These are phyloP conservation scores for Anaeromyces robustus DNA, from an alignment of 192 early-diverging fungal genomes.

Conservation along the genomic window DNA sequence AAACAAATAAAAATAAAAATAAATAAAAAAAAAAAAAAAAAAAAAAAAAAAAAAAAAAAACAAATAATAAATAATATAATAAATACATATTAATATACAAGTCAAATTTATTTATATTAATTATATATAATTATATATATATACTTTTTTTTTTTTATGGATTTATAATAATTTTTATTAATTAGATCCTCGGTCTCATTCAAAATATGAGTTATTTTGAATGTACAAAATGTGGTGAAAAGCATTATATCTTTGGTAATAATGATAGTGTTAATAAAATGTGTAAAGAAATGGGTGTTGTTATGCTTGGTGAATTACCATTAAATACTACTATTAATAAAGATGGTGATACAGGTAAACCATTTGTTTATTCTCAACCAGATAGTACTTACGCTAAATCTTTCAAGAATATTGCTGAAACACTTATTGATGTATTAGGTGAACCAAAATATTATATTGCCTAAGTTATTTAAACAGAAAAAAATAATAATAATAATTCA, in stretches of 20 bases:
- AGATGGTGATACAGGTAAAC: slow-evolving; percentile 54
- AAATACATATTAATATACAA: too few relatives aligned
- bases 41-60: too few relatives aligned
- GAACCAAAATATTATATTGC: too few relatives aligned
- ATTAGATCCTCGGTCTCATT: slow-evolving; percentile 66
- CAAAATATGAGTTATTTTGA: slow-evolving; percentile 76
- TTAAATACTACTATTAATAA: slow-evolving; percentile 58
- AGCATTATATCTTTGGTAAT: slow-evolving; percentile 64
- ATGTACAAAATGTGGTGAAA: slow-evolving; percentile 65
- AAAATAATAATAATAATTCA: too few relatives aligned
- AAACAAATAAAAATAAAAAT: neutral
- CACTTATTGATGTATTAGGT: slow-evolving; percentile 5
- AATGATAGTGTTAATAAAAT: slow-evolving; percentile 29
- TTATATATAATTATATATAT: too few relatives aligned
- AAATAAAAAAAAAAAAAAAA: too few relatives aligned
- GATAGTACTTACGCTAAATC: slow-evolving; percentile 3
- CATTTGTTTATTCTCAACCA: slow-evolving; percentile 13
- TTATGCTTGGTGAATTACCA: slow-evolving; percentile 61
- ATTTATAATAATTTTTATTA: neutral
- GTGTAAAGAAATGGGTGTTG: slow-evolving; percentile 46
- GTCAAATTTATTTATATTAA: too few relatives aligned
- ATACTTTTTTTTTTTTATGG: too few relatives aligned
- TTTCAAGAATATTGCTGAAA: slow-evolving; percentile 6
- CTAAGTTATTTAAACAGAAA: too few relatives aligned
- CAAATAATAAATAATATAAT: too few relatives aligned